Base-by-base conservation (phyloP, 345 rosid genomes). In the Toxicodendron radicans region DNA sequence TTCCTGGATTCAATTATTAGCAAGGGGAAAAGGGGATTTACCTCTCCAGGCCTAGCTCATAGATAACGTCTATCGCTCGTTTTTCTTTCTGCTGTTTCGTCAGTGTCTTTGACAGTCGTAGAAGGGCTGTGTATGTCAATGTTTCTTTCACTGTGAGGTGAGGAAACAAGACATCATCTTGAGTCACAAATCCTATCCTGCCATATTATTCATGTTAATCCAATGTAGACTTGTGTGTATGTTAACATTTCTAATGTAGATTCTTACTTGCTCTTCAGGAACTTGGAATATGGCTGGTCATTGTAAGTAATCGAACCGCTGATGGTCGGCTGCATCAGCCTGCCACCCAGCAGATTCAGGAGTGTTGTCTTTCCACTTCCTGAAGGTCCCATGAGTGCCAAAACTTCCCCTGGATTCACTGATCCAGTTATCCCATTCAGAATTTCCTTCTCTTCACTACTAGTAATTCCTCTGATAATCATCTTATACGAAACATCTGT, bases 331-430 rank as follows among this genome's bases (percentile, higher is more conserved):
- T 80, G 93, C 71, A 58, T 72, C 18, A 95, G 9, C 76, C 99
- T 75, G 58, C 99, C 98, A 4, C 95, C 91, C 8, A 95, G 90
- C 66, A 95, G 82, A 80, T 82, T 95, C 72, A 95, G 81, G 48
- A 95, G 93, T 41, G 96, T 81, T 8, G 99, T 93, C 82, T 95
- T 95, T 27, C 99, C 99, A 79, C 99, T 93, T 64, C 99, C 99
- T 11, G 99, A 95, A 70, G 99, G 99, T 68, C 99, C 99, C 99
- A 95, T 93, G 58, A 95, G 96, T 4, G 99, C 99, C 53, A 95
- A 82, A 70, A 95, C 96, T 83, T 95, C 97, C 46, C 99, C 97
- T 0, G 99, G 98, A 81, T 52, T 81, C 7, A 87, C 99, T 13
- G 89, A 83, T 24, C 99, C 99, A 4, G 81, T 79, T 23, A 95